phyloP scores from a whole-genome alignment of 768 basidiomycete species.

The Neoboletus brunneissimus region DNA sequence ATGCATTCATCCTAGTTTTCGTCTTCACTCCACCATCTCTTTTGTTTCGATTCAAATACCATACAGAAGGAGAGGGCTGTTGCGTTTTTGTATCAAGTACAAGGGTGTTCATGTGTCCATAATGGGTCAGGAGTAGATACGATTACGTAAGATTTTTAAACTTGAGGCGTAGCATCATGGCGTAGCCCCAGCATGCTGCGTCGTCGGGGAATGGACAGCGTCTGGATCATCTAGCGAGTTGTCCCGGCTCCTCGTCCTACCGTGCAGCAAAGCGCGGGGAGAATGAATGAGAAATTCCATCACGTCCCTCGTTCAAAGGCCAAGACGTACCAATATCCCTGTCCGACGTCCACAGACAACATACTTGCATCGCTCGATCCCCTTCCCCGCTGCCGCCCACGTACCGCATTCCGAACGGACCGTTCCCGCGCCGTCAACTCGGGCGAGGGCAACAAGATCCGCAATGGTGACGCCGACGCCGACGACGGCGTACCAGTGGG shows the following conservation, averaged over 20 bases:
- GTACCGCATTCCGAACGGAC: conserved; percentile 8
- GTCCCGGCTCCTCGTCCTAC: not conserved
- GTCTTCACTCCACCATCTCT: not conserved
- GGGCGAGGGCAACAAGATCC: conserved; percentile 14
- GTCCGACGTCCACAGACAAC: conserved; percentile 1
- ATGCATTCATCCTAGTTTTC: not conserved
- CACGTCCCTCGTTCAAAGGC: too few species aligned
- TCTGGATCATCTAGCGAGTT: not conserved
- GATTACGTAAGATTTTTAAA: not conserved
- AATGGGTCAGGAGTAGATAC: not conserved
- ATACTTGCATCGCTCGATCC: not conserved
- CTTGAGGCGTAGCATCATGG: too few species aligned
- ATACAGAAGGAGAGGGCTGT: not conserved
- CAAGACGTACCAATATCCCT: not conserved
- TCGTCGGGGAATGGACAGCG: not conserved
- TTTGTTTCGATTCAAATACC: conserved; percentile 7
- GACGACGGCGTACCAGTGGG: not conserved
- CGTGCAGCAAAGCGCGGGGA: too few species aligned
- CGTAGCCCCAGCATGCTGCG: not conserved
- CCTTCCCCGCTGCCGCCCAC: not conserved
- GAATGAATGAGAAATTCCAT: not conserved
- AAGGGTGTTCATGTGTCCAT: not conserved
- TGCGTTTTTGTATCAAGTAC: conserved; percentile 13
- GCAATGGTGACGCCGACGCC: not conserved
- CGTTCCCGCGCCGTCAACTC: conserved; percentile 36